Base-by-base conservation (phyloP, 2,329 filamentous ascomycete species). In the Pyricularia grisea region DNA sequence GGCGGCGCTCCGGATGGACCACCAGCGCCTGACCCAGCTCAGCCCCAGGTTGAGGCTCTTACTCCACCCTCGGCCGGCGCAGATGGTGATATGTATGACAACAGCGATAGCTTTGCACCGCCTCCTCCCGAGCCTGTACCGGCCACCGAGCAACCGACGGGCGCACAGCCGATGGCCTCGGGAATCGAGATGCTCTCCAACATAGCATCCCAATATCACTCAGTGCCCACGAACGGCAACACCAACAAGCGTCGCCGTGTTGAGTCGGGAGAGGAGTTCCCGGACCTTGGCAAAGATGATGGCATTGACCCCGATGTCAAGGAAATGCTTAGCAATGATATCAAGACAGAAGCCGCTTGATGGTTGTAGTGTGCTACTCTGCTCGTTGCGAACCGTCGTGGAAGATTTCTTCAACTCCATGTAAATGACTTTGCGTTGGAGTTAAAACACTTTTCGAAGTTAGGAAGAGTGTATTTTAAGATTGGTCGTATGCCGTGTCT, bases 51-150 rank as follows among this genome's bases (percentile, higher is more conserved):
- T 63, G 67, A 68, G 30, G 68, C 90, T 6, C 84, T 97, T 69
- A 97, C 94, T 0, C 94, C 93, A n/a, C 92, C 91, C 1, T 82
- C 88, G 2, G 84, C 88, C 70, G 87, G 87, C 68, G 76, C 79
- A 67, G 72, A 77, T 64, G 71, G 72, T 27, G 72, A 75, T 36
- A 72, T 73, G 25, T 74, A 76, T 50, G 71, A 70, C 67, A 12
- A 61, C 9, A 61, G 25, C 9, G 68, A 69, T n/a, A 68, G 66
- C 30, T 69, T 63, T 55, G 50, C 61, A 25, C 42, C 23, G 30
- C 67, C 25, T 36, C 14, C 17, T 12, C 50, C 42, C 4, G 25
- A 60, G 27, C n/a, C n/a, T 23, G 30, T 17, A n/a, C 36, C 23
- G 30, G 27, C 55, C 12, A 60, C 66, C 73, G 58, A 70, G 60